Conservation (phyloP, 352 stramenopile species). For the Phytopythium aichiense region DNA sequence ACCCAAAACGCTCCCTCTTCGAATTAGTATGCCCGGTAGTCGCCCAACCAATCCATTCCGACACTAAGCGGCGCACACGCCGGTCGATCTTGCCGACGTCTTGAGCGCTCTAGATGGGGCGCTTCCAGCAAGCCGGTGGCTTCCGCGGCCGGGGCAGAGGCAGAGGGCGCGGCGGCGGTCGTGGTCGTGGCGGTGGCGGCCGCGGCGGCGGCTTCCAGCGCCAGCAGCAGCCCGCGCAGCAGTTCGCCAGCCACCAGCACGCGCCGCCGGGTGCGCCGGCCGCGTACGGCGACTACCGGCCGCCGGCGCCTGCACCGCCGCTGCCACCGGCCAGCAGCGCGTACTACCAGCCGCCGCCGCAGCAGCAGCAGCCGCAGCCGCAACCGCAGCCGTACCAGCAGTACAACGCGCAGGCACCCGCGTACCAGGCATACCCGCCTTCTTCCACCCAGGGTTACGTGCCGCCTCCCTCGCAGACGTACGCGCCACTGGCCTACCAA, state of each 20-base stretch:
- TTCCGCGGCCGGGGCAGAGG: conserved; percentile 26
- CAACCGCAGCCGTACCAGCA: conserved; percentile 1
- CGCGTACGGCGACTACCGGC: not conserved
- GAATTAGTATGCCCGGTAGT: not conserved
- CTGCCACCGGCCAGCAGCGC: conserved; percentile 5
- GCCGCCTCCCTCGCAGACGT: conserved; percentile 1
- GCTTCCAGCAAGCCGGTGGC: conserved; percentile 13
- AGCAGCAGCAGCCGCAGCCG: not conserved
- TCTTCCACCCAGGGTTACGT: conserved; percentile 9
- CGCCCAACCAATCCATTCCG: not conserved
- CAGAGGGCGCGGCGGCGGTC: conserved; percentile 23
- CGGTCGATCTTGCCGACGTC: not conserved
- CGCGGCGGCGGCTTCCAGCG: conserved; percentile 15
- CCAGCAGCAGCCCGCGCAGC: conserved; percentile 8
- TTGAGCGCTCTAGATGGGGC: conserved; percentile 14
- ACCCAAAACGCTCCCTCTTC: not conserved
- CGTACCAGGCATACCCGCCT: conserved; percentile 7
- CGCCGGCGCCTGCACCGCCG: conserved; percentile 2
- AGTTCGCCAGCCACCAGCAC: conserved; percentile 1
- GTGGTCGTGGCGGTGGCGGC: conserved; percentile 13
- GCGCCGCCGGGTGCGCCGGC: not conserved
- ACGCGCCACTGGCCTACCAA: conserved; percentile 6
- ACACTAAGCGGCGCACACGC: not conserved
- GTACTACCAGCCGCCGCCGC: conserved; percentile 9
- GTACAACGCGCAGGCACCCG: not conserved